phyloP scores from a whole-genome alignment of 768 basidiomycete genomes.

The Boletus rex-veris region DNA sequence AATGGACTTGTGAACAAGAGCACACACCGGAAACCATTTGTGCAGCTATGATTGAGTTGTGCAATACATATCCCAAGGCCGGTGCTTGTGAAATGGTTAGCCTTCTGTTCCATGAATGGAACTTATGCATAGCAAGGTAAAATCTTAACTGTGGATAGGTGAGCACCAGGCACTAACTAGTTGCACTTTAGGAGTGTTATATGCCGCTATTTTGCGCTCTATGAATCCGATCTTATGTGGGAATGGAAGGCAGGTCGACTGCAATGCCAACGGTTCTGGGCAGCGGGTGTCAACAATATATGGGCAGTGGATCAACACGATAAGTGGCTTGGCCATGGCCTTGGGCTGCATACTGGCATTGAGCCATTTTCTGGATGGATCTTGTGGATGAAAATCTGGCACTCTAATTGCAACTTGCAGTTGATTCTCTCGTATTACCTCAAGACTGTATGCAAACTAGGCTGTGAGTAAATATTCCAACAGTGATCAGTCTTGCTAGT shows the following conservation, averaged over 20 bases:
- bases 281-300: neutral
- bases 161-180: too few relatives aligned
- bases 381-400: neutral
- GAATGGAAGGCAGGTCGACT: neutral
- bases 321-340: neutral
- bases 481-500: too few relatives aligned
- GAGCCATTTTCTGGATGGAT: neutral
- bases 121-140: neutral
- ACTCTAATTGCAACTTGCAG: neutral
- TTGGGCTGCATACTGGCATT: neutral
- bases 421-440: neutral
- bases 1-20: neutral
- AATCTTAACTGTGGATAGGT: too few relatives aligned
- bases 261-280: neutral
- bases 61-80: neutral
- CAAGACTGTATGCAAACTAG: neutral
- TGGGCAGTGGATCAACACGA: neutral
- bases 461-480: neutral
- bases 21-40: neutral
- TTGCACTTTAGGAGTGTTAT: too few relatives aligned
- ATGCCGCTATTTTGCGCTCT: too few relatives aligned
- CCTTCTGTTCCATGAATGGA: neutral
- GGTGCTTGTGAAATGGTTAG: neutral
- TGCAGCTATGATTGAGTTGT: neutral
- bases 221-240: too few relatives aligned